A percentile compares a stretch with the other conserved stretches of the same genome.
Conservation (phyloP, 2,329 filamentous ascomycete genomes). For the Xylaria sp. region DNA sequence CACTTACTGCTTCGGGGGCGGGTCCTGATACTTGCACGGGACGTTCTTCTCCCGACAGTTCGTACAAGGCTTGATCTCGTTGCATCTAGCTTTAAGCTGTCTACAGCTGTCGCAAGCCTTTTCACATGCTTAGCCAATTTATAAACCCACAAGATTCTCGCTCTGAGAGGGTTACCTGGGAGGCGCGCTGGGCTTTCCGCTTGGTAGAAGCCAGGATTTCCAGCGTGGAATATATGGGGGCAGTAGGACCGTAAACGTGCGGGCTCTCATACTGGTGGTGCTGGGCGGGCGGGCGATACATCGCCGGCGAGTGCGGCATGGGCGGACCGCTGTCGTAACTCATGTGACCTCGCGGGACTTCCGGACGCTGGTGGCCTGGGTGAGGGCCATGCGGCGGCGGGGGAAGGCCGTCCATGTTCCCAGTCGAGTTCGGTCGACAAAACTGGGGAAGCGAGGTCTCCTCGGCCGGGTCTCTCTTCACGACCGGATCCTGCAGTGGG, state of each 20-base stretch:
- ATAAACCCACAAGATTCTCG: background rate
- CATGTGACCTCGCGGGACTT: slow-evolving; percentile 55
- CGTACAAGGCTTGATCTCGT: slow-evolving; percentile 81
- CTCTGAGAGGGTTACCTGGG: slow-evolving; percentile 52
- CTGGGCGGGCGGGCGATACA: slow-evolving; percentile 37
- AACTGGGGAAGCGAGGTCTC: slow-evolving; percentile 47
- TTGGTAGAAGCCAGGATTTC: slow-evolving; percentile 51
- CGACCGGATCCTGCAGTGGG: slow-evolving; percentile 52
- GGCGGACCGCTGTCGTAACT: slow-evolving; percentile 53
- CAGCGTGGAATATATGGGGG: slow-evolving; percentile 40
- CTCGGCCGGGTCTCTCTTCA: slow-evolving; percentile 60
- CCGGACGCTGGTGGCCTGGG: slow-evolving; percentile 43
- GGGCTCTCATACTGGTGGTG: slow-evolving; percentile 36
- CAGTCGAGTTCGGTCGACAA: slow-evolving; percentile 57
- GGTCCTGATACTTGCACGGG: slow-evolving; percentile 85
- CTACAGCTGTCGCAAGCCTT: slow-evolving; percentile 92
- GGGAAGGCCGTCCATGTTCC: slow-evolving; percentile 42
- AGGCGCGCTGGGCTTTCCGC: slow-evolving; percentile 65
- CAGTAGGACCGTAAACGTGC: slow-evolving; percentile 44
- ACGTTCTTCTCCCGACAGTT: slow-evolving; percentile 86
- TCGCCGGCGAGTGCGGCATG: slow-evolving; percentile 47
- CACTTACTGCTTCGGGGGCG: slow-evolving; percentile 85
- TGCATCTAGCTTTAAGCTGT: slow-evolving; percentile 86
- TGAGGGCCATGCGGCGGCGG: slow-evolving; percentile 41
- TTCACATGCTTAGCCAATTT: slow-evolving; percentile 17